phyloP scores from a whole-genome alignment of 2,329 filamentous ascomycete species.

The Colletotrichum nymphaeae region DNA sequence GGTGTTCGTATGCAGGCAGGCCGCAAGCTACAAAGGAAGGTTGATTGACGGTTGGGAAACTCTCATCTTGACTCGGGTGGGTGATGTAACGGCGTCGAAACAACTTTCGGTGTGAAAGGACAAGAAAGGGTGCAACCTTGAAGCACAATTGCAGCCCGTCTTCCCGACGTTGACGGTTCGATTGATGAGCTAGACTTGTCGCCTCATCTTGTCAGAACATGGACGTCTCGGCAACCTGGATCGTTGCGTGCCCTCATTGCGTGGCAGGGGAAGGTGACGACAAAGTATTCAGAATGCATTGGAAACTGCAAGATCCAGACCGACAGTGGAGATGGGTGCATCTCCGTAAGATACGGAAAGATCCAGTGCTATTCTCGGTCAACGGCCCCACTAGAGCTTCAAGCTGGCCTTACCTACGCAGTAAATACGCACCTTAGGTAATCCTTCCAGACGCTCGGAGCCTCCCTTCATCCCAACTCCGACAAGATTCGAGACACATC shows the following conservation, averaged over 20 bases:
- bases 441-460: conserved; percentile 31
- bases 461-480: conserved; percentile 31
- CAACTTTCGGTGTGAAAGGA: not conserved
- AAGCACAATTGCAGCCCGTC: not conserved
- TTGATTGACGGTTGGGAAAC: not conserved
- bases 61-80: not conserved
- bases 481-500: conserved; percentile 33
- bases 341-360: too few relatives aligned
- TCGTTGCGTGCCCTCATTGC: not conserved
- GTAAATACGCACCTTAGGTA: conserved; percentile 21
- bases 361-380: not conserved
- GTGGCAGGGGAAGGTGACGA: not conserved
- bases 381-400: not conserved
- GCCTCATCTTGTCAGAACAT: not conserved
- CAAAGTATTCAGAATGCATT: not conserved
- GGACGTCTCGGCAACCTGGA: not conserved
- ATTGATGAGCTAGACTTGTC: not conserved
- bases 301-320: not conserved
- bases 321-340: not conserved
- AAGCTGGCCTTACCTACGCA: not conserved
- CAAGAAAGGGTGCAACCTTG: not conserved
- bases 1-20: not conserved
- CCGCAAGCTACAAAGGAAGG: not conserved
- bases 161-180: not conserved
- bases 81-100: not conserved